Evolutionary conservation across 1,284 basidiomycete genomes (phyloP), one percentile per base, ranked within the genome.

Genomic region (Rhodotorula sp.): DNA sequence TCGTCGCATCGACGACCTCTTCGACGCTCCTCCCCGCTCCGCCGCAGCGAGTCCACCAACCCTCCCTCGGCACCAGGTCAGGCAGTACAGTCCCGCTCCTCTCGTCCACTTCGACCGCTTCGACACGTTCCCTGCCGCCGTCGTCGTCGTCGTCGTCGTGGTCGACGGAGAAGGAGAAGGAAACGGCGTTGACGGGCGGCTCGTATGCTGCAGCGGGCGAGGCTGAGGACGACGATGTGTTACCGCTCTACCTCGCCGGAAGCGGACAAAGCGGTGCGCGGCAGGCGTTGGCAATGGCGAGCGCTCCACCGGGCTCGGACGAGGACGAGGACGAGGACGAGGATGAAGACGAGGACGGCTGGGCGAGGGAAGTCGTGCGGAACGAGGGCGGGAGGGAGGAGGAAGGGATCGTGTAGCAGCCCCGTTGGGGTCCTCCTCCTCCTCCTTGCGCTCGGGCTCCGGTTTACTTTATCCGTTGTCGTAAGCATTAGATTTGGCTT

Each of bases 231-330:
- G 61, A 62, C 30, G 67, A 55, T 20, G 54, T 44, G 8, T 34
- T 71, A 18, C 70, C 70, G 30, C 30, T 53, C 28, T 71, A 71
- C 56, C 59, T 61, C 22, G 58, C 56, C 2, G 62, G 46, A 26
- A 52, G 40, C 46, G 40, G 31, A 44, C 40, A 44, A 44, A 44
- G 40, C 20, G 55, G 30, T 18, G 56, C 52, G 53, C 47, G 40
- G 47, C 37, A 50, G 37, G 59, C 50, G 40, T 22, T 68, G 46
- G 57, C 28, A 4, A 11, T 56, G 34, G 66, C 70, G 28, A 62
- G 51, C 20, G 70, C 70, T 51, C 66, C 66, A 28, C 56, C 53
- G 2, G 40, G 11, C 3, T n/a, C 18, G n/a, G 59, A 28, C 24
- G 53, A 34, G 1, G 59, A 64, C 8, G 59, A 47, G 2, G 69